Evolutionary conservation across 768 basidiomycete species (phyloP).

Genomic region (Auriscalpium microsporum): DNA sequence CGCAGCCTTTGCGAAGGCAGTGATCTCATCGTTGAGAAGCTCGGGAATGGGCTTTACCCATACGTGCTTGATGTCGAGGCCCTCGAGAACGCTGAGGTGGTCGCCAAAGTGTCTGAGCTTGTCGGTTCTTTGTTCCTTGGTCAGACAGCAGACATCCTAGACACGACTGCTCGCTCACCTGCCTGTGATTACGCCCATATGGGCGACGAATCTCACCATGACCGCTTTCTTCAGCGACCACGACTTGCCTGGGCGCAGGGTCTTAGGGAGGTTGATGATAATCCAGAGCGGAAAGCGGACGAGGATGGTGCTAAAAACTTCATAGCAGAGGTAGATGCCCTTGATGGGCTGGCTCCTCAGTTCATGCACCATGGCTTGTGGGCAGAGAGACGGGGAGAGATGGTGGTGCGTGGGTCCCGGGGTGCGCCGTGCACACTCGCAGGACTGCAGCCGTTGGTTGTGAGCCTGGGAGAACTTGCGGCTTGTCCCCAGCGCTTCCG

Average conservation of each 20-base stretch:
- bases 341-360: neutral
- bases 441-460: too few species aligned
- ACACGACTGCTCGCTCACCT: too few species aligned
- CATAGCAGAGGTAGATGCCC: neutral
- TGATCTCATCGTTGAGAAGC: conserved; percentile 2
- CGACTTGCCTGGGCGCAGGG: neutral
- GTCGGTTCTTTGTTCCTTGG: neutral
- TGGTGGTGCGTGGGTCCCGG: too few species aligned
- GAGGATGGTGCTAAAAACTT: neutral
- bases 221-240: neutral
- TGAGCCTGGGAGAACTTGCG: too few species aligned
- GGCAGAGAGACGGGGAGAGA: too few species aligned
- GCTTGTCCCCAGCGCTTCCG: too few species aligned
- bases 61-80: conserved; percentile 2
- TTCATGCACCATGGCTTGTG: neutral
- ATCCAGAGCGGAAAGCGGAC: neutral
- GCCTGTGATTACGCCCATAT: too few species aligned
- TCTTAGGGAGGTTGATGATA: neutral
- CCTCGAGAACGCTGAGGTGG: neutral
- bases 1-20: conserved; percentile 8
- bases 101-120: neutral
- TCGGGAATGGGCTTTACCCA: conserved; percentile 9
- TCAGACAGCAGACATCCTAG: too few species aligned
- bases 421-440: too few species aligned
- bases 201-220: too few species aligned